Percentiles rank a stretch among this genome's conserved stretches.
phyloP scores from a whole-genome alignment of 1,284 basidiomycete genomes.

The Blastosporella zonata region DNA sequence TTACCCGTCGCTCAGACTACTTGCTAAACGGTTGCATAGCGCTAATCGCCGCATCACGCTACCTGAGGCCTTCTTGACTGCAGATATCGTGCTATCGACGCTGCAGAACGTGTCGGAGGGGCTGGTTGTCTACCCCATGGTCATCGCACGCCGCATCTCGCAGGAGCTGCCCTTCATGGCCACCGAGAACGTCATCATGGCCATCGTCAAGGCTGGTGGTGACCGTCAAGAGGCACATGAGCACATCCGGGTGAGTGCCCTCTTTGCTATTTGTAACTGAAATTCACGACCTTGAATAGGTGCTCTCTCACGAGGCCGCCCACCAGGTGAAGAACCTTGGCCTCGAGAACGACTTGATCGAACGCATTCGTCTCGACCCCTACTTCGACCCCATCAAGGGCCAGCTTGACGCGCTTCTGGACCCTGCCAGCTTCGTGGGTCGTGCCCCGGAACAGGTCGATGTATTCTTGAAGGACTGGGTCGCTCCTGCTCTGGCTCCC shows the following conservation, averaged over 20 bases:
- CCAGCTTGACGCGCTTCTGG: conserved; percentile 67
- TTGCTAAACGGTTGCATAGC: conserved; percentile 37
- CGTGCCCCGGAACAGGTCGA: conserved; percentile 94
- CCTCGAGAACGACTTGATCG: conserved; percentile 94
- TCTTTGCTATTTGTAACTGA: not conserved
- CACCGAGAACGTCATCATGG: conserved; percentile 99
- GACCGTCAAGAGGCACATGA: conserved; percentile 98
- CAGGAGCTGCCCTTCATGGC: conserved; percentile 99
- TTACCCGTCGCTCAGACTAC: not conserved
- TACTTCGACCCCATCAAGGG: conserved; percentile 65
- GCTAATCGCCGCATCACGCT: conserved; percentile 96
- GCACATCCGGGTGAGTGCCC: conserved; percentile 76
- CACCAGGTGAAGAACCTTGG: conserved; percentile 95
- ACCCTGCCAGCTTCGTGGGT: conserved; percentile 86
- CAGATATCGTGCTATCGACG: conserved; percentile 94
- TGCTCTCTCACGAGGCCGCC: conserved; percentile 94
- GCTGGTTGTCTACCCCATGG: conserved; percentile 95
- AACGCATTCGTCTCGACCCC: conserved; percentile 66
- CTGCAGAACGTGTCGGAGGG: conserved; percentile 98
- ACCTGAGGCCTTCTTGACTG: conserved; percentile 96
- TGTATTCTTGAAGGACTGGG: conserved; percentile 85
- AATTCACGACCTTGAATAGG: conserved; percentile 34
- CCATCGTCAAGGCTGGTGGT: conserved; percentile 92
- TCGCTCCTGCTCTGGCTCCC: conserved; percentile 78
- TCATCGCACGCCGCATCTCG: conserved; percentile 88